A percentile compares a stretch with the other conserved stretches of the same genome.
These are phyloP conservation scores for Aspergillus carbonarius DNA, from an alignment of 2,329 filamentous ascomycete genomes.

Conservation along the genomic window DNA sequence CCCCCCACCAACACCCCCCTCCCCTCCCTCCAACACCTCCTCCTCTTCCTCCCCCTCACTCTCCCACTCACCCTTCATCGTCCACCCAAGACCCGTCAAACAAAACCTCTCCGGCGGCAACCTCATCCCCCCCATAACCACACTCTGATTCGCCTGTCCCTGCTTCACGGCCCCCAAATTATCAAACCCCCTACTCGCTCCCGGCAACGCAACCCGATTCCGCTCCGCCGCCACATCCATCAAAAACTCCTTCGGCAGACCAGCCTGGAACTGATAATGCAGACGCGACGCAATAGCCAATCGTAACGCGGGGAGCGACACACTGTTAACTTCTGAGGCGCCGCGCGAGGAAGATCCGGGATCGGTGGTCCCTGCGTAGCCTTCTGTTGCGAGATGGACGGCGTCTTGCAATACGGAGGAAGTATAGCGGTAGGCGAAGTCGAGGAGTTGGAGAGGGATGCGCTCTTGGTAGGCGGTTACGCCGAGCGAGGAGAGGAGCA, in stretches of 20 bases:
- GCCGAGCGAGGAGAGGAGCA: conserved; percentile 50
- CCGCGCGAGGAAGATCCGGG: conserved; percentile 33
- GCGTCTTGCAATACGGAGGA: conserved; percentile 54
- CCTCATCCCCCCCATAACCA: conserved; percentile 53
- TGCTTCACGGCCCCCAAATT: conserved; percentile 22
- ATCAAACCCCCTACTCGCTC: conserved; percentile 54
- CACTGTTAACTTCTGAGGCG: conserved; percentile 48
- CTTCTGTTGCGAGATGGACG: conserved; percentile 51
- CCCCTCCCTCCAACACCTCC: conserved; percentile 19
- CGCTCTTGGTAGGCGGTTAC: conserved; percentile 53
- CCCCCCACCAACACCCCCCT: conserved; percentile 31
- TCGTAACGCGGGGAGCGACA: conserved; percentile 59
- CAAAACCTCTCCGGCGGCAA: conserved; percentile 64
- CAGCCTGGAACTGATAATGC: conserved; percentile 60
- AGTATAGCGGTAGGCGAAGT: conserved; percentile 56
- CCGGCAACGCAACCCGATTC: conserved; percentile 55
- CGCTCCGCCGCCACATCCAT: conserved; percentile 57
- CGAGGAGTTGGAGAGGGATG: conserved; percentile 53
- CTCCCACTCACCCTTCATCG: conserved; percentile 59
- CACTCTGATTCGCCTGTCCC: conserved; percentile 31
- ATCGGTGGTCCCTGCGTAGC: conserved; percentile 46
- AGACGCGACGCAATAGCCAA: conserved; percentile 61
- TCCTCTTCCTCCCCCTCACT: conserved; percentile 52
- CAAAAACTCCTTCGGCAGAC: conserved; percentile 62
- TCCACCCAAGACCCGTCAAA: conserved; percentile 57